Evolutionary conservation across 805 yeast species (phyloP).

Genomic region (Suhomyces xylopsoci): DNA sequence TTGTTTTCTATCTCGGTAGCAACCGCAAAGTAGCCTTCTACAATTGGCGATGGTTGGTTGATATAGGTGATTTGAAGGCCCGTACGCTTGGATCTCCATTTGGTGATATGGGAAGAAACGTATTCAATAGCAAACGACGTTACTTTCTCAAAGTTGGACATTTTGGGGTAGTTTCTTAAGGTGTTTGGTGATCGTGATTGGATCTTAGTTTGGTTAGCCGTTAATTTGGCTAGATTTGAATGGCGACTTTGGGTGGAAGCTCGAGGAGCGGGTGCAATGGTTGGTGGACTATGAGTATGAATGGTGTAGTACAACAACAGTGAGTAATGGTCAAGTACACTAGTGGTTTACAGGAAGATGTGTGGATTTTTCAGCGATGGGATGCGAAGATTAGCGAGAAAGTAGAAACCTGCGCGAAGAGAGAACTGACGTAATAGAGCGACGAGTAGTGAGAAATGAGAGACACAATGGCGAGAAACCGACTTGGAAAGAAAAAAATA

Average conservation of each 20-base stretch:
- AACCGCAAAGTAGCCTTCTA: slow-evolving; percentile 92
- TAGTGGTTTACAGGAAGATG: not conserved
- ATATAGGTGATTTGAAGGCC: slow-evolving; percentile 79
- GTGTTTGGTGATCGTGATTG: not conserved
- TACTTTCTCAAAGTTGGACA: slow-evolving; percentile 12
- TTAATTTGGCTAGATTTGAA: not conserved
- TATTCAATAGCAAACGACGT: slow-evolving; percentile 62
- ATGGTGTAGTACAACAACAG: not conserved
- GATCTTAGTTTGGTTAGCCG: not conserved
- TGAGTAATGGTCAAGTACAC: not conserved
- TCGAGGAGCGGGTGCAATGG: not conserved
- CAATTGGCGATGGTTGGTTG: slow-evolving; percentile 79
- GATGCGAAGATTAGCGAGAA: not conserved
- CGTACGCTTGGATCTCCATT: slow-evolving; percentile 76
- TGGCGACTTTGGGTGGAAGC: not conserved
- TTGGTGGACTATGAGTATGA: not conserved
- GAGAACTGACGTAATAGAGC: not conserved
- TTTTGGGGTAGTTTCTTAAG: not conserved
- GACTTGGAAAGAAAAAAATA: not conserved
- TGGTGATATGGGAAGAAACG: slow-evolving; percentile 66
- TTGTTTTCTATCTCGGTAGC: slow-evolving; percentile 89
- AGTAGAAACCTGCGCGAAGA: not conserved
- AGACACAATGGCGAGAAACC: not conserved
- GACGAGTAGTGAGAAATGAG: not conserved
- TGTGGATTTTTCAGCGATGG: not conserved